Evolutionary conservation across 495 filamentous ascomycete species (phyloP), one percentile per base, ranked within the genome.

Genomic region (Penicillium alfredii): DNA sequence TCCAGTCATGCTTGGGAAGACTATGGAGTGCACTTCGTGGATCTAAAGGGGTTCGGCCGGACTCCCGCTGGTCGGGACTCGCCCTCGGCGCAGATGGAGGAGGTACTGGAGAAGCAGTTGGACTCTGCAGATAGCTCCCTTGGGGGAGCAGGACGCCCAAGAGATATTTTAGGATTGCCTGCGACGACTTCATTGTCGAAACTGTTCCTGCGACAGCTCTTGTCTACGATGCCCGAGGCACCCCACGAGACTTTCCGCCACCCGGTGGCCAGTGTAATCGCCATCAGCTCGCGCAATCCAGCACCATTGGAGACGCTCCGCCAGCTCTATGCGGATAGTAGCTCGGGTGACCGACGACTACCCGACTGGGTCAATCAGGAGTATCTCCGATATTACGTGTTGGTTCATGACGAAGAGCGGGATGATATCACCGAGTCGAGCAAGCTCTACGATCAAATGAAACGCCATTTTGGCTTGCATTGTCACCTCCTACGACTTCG

Each of bases 371-470:
- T 96, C 1, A 76, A 90, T 45, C 78, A 78, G 16, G 89, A 96
- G 22, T 96, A 86, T 56, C 72, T 98, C 34, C 74, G 92, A 36
- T 98, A 98, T 54, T 97, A 98, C 61, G 84, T 98, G 10, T 71
- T 98, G 14, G 78, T 98, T n/a, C 93, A 98, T 48, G 92, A 98
- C 47, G 92, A 98, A 56, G 93, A 97, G 44, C 75, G 73, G 26
- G 88, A 94, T 51, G 88, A 97, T 51, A 92, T 96, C 33, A 72
- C 78, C 8, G 89, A 88, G 57, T 93, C 81, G 20, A 93, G 84
- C 55, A 75, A 74, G 27, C 69, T 96, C 14, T 98, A 92, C 53
- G 90, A 97, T 44, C 84, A 94, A 55, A 98, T 98, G 92, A 97
- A 97, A 61, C 76, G 89, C 16, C 87, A 94, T 58, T 90, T 97